Conservation (phyloP, 2,329 filamentous ascomycete species). For the Cladosporium sp. region DNA sequence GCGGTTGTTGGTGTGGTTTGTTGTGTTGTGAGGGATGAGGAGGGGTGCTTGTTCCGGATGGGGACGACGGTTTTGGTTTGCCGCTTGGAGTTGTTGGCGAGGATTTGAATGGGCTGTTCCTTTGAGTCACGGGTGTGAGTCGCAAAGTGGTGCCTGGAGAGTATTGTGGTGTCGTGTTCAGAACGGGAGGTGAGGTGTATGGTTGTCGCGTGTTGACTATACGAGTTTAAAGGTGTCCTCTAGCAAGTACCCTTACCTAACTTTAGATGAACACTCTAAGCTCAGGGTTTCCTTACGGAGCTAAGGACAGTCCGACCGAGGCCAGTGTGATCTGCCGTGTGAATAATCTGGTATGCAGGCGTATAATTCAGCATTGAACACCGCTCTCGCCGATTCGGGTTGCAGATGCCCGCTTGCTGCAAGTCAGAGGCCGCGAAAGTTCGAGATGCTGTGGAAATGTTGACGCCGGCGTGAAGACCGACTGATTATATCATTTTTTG, state of each 20-base stretch:
- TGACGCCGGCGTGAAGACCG: neutral
- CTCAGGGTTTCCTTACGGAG: slow-evolving; percentile 8
- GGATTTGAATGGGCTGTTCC: neutral
- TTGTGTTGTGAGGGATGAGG: neutral
- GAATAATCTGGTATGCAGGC: neutral
- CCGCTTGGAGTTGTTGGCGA: neutral
- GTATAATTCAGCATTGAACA: neutral
- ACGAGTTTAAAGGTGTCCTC: slow-evolving; percentile 15
- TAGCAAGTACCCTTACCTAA: slow-evolving; percentile 5
- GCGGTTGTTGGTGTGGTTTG: neutral
- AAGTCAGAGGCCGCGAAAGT: slow-evolving; percentile 5
- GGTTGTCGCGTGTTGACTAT: slow-evolving; percentile 4
- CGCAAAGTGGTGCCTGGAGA: neutral
- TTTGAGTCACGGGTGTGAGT: neutral
- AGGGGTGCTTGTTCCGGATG: neutral
- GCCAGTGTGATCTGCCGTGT: neutral
- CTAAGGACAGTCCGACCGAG: neutral
- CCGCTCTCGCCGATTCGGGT: neutral
- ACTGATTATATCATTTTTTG: neutral
- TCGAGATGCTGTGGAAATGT: slow-evolving; percentile 5
- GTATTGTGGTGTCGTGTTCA: neutral
- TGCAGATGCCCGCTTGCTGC: neutral
- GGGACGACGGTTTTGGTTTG: neutral
- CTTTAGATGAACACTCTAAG: slow-evolving; percentile 9
- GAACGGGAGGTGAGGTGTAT: neutral